phyloP scores from a whole-genome alignment of 768 basidiomycete genomes.

The Hortiboletus flavorubellus region DNA sequence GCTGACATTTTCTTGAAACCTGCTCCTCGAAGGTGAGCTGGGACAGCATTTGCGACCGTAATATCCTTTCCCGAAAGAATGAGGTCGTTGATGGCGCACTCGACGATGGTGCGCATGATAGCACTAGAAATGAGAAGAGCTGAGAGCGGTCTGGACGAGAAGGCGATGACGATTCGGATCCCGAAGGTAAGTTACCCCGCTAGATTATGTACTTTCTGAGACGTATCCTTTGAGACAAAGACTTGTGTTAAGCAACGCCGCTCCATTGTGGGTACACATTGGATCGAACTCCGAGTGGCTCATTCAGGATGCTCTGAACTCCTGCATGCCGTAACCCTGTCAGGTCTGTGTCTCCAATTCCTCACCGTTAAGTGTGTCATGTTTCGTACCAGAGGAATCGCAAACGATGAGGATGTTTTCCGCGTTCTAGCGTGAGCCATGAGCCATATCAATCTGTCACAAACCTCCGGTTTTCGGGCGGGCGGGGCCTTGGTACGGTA shows the following conservation, averaged over 20 bases:
- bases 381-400: too few species aligned
- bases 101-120: constrained; percentile 15
- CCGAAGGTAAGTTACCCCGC: not conserved
- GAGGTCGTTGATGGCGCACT: constrained; percentile 8
- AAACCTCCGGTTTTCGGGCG: too few species aligned
- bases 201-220: not conserved
- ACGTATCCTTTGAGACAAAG: constrained; percentile 10
- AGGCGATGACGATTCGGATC: not conserved
- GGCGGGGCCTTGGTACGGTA: too few species aligned
- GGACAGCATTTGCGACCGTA: constrained; percentile 9
- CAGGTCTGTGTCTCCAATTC: too few species aligned
- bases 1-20: constrained; percentile 5
- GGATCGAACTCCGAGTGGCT: constrained; percentile 2
- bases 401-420: too few species aligned
- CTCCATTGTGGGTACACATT: not conserved
- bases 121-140: not conserved
- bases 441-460: too few species aligned
- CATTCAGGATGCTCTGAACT: not conserved
- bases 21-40: constrained; percentile 8
- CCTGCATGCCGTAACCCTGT: not conserved
- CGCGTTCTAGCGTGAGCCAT: too few species aligned
- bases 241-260: not conserved
- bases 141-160: not conserved
- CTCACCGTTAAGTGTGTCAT: too few species aligned
- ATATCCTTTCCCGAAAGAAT: constrained; percentile 4